Conservation (phyloP, 495 filamentous ascomycete species). For the Paragyromitra xinjiangensis region DNA sequence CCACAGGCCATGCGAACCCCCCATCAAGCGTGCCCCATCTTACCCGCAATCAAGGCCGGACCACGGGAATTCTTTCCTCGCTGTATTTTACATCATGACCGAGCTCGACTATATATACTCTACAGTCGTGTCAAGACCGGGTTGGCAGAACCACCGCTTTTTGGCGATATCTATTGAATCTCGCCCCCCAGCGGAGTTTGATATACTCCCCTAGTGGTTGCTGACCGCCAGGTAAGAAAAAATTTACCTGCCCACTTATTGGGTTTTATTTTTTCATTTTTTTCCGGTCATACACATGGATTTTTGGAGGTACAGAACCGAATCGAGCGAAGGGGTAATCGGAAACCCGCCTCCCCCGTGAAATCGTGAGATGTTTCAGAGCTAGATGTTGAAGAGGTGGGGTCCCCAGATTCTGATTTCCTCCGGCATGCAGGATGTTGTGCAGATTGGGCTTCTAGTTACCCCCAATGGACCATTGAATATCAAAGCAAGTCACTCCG, state of each 20-base stretch:
- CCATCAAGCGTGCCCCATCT: slow-evolving; percentile 35
- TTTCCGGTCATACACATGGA: slow-evolving; percentile 28
- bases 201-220: slow-evolving; percentile 46
- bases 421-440: slow-evolving; percentile 48
- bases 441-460: slow-evolving; percentile 43
- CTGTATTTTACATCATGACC: slow-evolving; percentile 43
- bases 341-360: slow-evolving; percentile 46
- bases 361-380: slow-evolving; percentile 52
- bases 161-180: slow-evolving; percentile 48
- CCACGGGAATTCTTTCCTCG: slow-evolving; percentile 44
- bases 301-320: slow-evolving; percentile 35
- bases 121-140: slow-evolving; percentile 50
- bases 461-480: slow-evolving; percentile 30
- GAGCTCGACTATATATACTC: slow-evolving; percentile 40
- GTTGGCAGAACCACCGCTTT: slow-evolving; percentile 45
- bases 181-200: slow-evolving; percentile 45
- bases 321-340: slow-evolving; percentile 51
- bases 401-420: slow-evolving; percentile 54
- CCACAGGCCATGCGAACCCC: slow-evolving; percentile 33
- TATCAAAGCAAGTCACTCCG: slow-evolving; percentile 30
- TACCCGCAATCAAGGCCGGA: slow-evolving; percentile 37
- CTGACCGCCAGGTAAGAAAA: slow-evolving; percentile 42
- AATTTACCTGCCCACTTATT: slow-evolving; percentile 24
- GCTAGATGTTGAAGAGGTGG: slow-evolving; percentile 53
- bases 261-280: not conserved